Base-by-base conservation (phyloP, 768 basidiomycete species). In the Tylopilus plumbeoviolaceoides region DNA sequence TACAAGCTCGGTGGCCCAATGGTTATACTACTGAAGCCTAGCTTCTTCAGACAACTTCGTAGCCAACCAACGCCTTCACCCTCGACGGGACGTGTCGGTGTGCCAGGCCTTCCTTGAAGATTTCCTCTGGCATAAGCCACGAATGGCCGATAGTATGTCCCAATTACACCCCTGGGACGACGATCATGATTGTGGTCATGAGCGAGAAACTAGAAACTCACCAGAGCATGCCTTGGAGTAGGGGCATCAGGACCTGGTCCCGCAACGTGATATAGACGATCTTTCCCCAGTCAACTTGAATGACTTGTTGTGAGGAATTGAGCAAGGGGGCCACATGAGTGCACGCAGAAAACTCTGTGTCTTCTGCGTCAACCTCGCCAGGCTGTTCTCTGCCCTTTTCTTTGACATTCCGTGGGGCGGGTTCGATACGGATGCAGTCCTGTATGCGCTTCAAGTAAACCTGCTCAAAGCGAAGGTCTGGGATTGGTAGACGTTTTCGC, bases 401-500 rank as follows among this genome's bases (percentile, higher is more conserved):
- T 55, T 67, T 62, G n/a, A 55, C 54, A 17, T 60, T 56, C 31
- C 30, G 23, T 23, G 41, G 12, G 49, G 23, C 21, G n/a, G 63
- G 57, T 36, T 67, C 69, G 44, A 84, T 61, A 47, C 78, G 73
- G 45, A 83, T 69, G 60, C 75, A 82, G 8, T 75, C 73, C 23
- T 71, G 74, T 55, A 89, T 75, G 57, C 82, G 85, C 56, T 75
- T 77, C 51, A 88, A 55, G 66, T 87, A 91, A 47, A 80, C 83
- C 52, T 81, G 77, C 63, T 90, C 88, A 71, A 88, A 89, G 25
- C 88, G 85, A 35, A 89, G 71, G 64, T 91, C 88, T 25, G 87
- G 87, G 48, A 89, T 82, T 23, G 82, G 80, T n/a, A 83, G 65
- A 47, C 71, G 76, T 14, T 63, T 66, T n/a, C 68, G 70, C 28